Evolutionary conservation across 306 rosid genomes (phyloP), one percentile per base, ranked within the genome.

Genomic region (Myrica gale): DNA sequence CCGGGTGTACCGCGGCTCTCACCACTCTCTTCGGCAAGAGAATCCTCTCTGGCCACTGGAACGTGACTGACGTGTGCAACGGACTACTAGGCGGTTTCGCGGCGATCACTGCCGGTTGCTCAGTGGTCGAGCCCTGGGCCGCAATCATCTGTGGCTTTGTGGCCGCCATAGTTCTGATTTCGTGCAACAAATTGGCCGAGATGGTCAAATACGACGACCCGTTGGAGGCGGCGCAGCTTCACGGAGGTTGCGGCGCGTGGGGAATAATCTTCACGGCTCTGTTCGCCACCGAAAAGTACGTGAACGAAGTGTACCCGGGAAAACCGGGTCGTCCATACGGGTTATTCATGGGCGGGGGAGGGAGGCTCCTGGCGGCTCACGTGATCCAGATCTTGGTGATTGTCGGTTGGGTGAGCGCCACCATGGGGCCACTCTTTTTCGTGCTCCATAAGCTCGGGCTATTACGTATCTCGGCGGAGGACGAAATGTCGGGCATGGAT

Each of bases 241-340:
- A 94, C 84, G 98, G 97, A 0, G 98, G 98, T 0, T 94, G 98
- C 42, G 98, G 98, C 78, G 95, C 97, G 77, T 94, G 98, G 97
- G 97, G 98, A 0, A 80, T 94, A 7, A 80, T 94, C 0, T 94
- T 94, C 88, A 90, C 97, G 1, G 97, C 93, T 6, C 45, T 94
- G 48, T 94, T 94, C 50, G 98, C 98, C 0, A 83, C 84, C 1
- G 2, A 90, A 77, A 83, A 86, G 68, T 94, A 91, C 54, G 97
- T 94, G 65, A 62, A 68, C 0, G 85, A 94, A 56, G 93, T 91
- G 60, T 94, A 94, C 65, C 55, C 83, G 48, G 57, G 43, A 0
- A 60, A 56, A 39, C 17, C 73, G 47, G 85, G 80, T 13, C 84
- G 95, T 3, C 80, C 89, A 0, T 54, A 89, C 45, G 97, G 98